Evolutionary conservation across 805 yeast species (phyloP).

Genomic region (Saccharomycopsis sp.): DNA sequence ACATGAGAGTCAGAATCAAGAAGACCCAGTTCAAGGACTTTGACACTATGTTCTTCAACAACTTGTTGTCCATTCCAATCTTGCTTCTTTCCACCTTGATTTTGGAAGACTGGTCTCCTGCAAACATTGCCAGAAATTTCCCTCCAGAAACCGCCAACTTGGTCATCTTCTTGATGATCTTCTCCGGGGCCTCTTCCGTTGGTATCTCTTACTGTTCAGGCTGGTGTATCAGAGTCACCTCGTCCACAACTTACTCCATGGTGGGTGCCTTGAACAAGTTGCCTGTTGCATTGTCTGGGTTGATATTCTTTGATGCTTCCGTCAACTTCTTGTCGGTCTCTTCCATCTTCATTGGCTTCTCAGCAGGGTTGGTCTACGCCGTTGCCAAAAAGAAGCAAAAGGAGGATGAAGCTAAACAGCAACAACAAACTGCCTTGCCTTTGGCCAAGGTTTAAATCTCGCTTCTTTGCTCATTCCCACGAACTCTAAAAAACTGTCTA

Average conservation of each 20-base stretch:
- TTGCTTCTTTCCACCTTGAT: slow-evolving; percentile 64
- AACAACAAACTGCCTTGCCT: no score
- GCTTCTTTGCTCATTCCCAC: no score
- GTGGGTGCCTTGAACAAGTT: slow-evolving; percentile 98
- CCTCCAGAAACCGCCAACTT: slow-evolving; percentile 61
- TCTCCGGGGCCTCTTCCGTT: slow-evolving; percentile 90
- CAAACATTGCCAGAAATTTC: slow-evolving; percentile 68
- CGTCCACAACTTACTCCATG: slow-evolving; percentile 98
- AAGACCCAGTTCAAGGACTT: slow-evolving; percentile 92
- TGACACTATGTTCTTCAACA: slow-evolving; percentile 98
- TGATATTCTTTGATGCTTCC: slow-evolving; percentile 90
- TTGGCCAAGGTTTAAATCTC: no score
- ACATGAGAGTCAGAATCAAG: slow-evolving; percentile 97
- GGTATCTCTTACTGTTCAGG: slow-evolving; percentile 98
- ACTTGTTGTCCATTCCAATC: slow-evolving; percentile 86
- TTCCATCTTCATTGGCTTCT: slow-evolving; percentile 87
- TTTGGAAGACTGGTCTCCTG: slow-evolving; percentile 89
- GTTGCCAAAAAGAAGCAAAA: slow-evolving; percentile 90
- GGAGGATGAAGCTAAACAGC: no score
- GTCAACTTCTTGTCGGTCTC: slow-evolving; percentile 85
- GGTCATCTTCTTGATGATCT: slow-evolving; percentile 71
- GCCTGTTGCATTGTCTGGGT: slow-evolving; percentile 93
- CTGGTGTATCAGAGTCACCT: slow-evolving; percentile 99
- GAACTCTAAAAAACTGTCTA: no score
- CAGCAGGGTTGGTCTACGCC: slow-evolving; percentile 93